Percentiles rank a stretch among this genome's conserved stretches.
Evolutionary conservation across 2,329 filamentous ascomycete species (phyloP).

Genomic region (Cordyceps militaris): DNA sequence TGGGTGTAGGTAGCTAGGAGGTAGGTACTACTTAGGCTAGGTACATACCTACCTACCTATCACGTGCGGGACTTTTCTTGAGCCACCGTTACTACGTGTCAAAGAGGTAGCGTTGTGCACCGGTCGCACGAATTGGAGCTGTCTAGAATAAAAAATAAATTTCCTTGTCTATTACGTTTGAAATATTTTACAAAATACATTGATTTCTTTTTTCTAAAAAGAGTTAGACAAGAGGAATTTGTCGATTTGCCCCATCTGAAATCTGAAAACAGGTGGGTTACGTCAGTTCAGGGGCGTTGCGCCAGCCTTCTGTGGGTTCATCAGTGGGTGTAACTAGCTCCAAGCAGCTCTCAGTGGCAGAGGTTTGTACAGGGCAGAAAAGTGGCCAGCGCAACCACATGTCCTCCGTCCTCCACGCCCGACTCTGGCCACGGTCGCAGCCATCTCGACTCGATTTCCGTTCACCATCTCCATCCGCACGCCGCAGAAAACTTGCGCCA

Average conservation of each 20-base stretch:
- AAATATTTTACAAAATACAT: too few relatives aligned
- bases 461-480: slow-evolving; percentile 7
- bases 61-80: too few relatives aligned
- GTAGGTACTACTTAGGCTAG: neutral
- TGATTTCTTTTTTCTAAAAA: too few relatives aligned
- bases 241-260: too few relatives aligned
- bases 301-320: neutral
- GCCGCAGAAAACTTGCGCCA: slow-evolving; percentile 36
- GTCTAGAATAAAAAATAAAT: too few relatives aligned
- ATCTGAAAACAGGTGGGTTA: neutral
- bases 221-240: too few relatives aligned
- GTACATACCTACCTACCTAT: neutral
- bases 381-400: slow-evolving; percentile 10
- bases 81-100: too few relatives aligned
- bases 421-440: slow-evolving; percentile 2
- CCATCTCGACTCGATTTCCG: neutral
- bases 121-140: too few relatives aligned
- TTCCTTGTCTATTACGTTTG: too few relatives aligned
- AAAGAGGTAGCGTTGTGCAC: too few relatives aligned
- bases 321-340: neutral
- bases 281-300: neutral
- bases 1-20: too few relatives aligned
- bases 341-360: neutral
- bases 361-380: neutral
- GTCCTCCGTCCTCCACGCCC: neutral